Conservation (phyloP, 768 basidiomycete genomes). For the Suillus subluteus region DNA sequence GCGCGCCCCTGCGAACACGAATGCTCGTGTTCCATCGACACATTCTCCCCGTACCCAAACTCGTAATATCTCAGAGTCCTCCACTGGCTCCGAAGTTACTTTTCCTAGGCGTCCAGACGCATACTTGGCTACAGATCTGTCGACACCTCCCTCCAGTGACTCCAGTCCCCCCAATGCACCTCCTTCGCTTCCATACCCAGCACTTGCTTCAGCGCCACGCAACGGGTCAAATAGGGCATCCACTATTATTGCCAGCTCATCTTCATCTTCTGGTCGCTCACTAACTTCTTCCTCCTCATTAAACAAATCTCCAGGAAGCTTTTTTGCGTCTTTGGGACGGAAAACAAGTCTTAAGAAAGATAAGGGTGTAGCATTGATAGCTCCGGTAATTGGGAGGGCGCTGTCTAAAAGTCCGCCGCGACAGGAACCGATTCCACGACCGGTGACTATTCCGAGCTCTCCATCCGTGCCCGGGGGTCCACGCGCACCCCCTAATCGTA, state of each 20-base stretch:
- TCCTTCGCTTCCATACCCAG: constrained; percentile 75
- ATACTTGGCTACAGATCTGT: constrained; percentile 75
- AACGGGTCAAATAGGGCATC: constrained; percentile 32
- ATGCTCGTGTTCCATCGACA: constrained; percentile 38
- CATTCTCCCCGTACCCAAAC: constrained; percentile 54
- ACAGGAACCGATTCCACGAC: constrained; percentile 34
- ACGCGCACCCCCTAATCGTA: constrained; percentile 64
- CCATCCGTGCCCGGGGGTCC: constrained; percentile 77
- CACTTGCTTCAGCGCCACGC: constrained; percentile 49
- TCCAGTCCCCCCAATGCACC: constrained; percentile 56
- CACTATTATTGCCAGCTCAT: constrained; percentile 40
- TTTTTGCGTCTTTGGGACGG: constrained; percentile 76
- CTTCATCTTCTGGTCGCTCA: constrained; percentile 53
- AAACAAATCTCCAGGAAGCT: constrained; percentile 54
- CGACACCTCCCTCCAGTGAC: constrained; percentile 49
- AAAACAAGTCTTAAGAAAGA: constrained; percentile 61
- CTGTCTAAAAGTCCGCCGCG: constrained; percentile 42
- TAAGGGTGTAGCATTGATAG: constrained; percentile 26
- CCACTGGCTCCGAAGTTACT: constrained; percentile 74
- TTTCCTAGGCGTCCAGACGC: constrained; percentile 84
- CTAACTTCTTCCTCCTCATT: constrained; percentile 43
- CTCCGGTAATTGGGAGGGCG: constrained; percentile 37
- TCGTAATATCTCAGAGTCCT: constrained; percentile 71
- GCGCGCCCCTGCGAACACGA: constrained; percentile 29
- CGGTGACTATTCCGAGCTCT: constrained; percentile 33